Percentiles rank a stretch among this genome's conserved stretches.
These are phyloP conservation scores for Chaetomium tenue DNA, from an alignment of 495 filamentous ascomycete genomes.

Conservation along the genomic window DNA sequence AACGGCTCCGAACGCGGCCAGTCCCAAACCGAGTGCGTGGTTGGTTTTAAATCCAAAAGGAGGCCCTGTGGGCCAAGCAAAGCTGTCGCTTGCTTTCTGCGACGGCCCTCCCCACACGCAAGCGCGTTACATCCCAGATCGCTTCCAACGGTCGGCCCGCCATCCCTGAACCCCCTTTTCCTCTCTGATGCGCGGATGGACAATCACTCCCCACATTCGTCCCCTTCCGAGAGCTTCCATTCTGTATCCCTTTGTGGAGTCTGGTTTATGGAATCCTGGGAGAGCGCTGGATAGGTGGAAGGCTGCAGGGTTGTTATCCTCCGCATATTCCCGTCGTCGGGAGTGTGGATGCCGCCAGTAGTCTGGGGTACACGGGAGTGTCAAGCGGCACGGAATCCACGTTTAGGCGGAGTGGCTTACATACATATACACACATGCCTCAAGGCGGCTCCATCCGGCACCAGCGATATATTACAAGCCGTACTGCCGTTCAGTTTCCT, in stretches of 20 bases:
- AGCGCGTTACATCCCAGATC: slow-evolving; percentile 14
- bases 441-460: slow-evolving; percentile 2
- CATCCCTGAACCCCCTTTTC: slow-evolving; percentile 9
- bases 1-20: not conserved
- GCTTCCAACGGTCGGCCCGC: slow-evolving; percentile 13
- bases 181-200: not conserved
- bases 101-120: slow-evolving; percentile 8
- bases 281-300: not conserved
- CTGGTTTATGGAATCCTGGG: slow-evolving; percentile 2
- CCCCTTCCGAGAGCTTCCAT: not conserved
- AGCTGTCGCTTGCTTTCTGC: slow-evolving; percentile 4
- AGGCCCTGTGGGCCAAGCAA: slow-evolving; percentile 1
- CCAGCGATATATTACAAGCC: slow-evolving; percentile 1
- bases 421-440: not conserved
- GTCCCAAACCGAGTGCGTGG: too few species aligned
- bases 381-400: slow-evolving; percentile 19
- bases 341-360: slow-evolving; percentile 5
- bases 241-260: not conserved
- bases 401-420: not conserved
- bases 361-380: slow-evolving; percentile 17
- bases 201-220: not conserved
- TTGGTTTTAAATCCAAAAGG: not conserved
- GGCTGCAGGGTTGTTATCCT: slow-evolving; percentile 7
- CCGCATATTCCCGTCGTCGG: slow-evolving; percentile 8
- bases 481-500: not conserved